These are phyloP conservation scores for Dendrobium officinale DNA, from an alignment of 106 monocot genomes.

Conservation along the genomic window DNA sequence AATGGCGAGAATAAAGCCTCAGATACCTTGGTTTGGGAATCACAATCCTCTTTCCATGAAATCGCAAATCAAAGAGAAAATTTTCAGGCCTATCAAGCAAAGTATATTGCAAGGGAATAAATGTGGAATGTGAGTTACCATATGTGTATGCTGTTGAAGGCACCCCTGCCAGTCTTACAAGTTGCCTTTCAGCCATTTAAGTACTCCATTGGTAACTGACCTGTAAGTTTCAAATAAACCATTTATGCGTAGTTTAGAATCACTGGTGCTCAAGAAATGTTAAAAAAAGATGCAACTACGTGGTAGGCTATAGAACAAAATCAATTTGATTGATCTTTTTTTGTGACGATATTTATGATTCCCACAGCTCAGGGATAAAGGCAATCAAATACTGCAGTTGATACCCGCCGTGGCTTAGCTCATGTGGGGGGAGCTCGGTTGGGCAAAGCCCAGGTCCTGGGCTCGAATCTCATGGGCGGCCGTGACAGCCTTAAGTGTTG, in stretches of 20 bases:
- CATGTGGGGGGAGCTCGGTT: no score
- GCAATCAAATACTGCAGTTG: no score
- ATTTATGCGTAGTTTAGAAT: background rate
- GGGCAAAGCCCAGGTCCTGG: no score
- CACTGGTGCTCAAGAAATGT: background rate
- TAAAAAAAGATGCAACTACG: background rate
- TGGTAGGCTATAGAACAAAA: background rate
- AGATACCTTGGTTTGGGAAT: background rate
- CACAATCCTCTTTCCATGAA: no score
- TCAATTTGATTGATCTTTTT: no score
- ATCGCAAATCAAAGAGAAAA: background rate
- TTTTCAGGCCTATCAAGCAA: background rate
- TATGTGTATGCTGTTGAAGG: background rate
- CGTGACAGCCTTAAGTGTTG: no score
- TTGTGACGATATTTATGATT: no score
- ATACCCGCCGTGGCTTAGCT: no score
- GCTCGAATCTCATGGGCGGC: no score
- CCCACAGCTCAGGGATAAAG: no score
- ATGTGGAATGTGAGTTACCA: background rate
- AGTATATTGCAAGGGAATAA: background rate
- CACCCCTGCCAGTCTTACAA: slow-evolving; percentile 12
- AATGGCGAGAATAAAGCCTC: background rate
- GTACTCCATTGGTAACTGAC: slow-evolving; percentile 65
- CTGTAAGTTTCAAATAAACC: slow-evolving; percentile 30
- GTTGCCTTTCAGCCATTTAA: slow-evolving; percentile 90